These are phyloP conservation scores for Lactarius vividus DNA, from an alignment of 768 basidiomycete species.

Conservation along the genomic window DNA sequence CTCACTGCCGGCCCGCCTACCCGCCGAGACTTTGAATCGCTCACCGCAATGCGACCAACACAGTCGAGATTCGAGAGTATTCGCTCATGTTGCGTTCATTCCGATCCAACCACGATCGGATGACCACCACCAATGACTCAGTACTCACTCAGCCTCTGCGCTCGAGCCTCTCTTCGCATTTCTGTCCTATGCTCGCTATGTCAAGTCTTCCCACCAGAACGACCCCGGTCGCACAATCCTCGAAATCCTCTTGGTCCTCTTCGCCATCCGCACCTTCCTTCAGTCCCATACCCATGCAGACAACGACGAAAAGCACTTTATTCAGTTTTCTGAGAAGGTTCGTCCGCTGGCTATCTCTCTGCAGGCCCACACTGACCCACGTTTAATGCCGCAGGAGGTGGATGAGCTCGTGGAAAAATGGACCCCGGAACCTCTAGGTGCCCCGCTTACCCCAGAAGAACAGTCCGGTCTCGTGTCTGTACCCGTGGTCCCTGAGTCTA, in stretches of 20 bases:
- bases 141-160: no score
- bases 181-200: no score
- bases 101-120: no score
- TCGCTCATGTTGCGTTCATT: no score
- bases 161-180: no score
- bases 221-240: conserved; percentile 79
- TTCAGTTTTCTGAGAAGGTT: conserved; percentile 85
- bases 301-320: conserved; percentile 80
- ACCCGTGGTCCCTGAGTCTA: conserved; percentile 75
- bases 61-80: no score
- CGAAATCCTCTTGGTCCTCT: conserved; percentile 37
- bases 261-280: conserved; percentile 86
- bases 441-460: conserved; percentile 57
- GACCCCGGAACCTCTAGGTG: conserved; percentile 79
- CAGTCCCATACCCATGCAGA: conserved; percentile 89
- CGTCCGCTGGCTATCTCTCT: neutral
- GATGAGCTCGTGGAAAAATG: conserved; percentile 96
- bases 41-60: no score
- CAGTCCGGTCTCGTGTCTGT: conserved; percentile 67
- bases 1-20: no score
- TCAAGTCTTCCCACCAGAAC: conserved; percentile 89
- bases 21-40: no score
- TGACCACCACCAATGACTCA: no score
- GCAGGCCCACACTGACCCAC: neutral
- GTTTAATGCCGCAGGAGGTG: conserved; percentile 66